Percentiles rank a stretch among this genome's conserved stretches.
phyloP scores from a whole-genome alignment of 2,329 filamentous ascomycete genomes.

The Aschersonia sp. region DNA sequence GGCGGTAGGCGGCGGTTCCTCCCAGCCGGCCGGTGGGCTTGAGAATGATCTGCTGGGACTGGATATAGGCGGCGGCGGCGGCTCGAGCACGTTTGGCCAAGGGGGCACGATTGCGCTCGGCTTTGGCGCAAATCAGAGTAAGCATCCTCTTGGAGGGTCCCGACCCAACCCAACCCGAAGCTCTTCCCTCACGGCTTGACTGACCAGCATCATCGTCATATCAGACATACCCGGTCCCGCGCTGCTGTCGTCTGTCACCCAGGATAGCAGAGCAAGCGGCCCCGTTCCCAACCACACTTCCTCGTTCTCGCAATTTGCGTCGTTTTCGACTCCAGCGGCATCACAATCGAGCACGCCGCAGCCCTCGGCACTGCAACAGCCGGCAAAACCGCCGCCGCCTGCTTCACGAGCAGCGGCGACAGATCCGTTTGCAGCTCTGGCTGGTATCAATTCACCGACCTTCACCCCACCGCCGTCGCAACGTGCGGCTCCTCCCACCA shows the following conservation, averaged over 20 bases:
- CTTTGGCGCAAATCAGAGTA: constrained; percentile 55
- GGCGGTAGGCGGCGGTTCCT: constrained; percentile 19
- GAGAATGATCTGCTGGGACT: constrained; percentile 87
- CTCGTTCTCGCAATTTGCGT: constrained; percentile 38
- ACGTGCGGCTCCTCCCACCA: constrained; percentile 23
- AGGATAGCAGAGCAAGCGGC: constrained; percentile 42
- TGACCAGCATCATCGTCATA: constrained; percentile 6
- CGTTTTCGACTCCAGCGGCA: constrained; percentile 35
- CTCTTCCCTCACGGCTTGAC: not conserved
- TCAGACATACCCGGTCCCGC: constrained; percentile 50
- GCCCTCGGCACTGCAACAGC: constrained; percentile 27
- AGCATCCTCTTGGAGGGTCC: constrained; percentile 10
- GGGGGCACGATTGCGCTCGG: constrained; percentile 75
- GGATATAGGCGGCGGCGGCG: constrained; percentile 54
- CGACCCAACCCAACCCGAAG: not conserved
- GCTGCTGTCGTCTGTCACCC: constrained; percentile 47
- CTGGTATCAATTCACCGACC: constrained; percentile 7
- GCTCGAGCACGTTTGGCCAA: constrained; percentile 47
- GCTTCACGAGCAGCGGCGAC: too few species aligned
- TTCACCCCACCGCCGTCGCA: constrained; percentile 10
- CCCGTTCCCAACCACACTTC: constrained; percentile 26
- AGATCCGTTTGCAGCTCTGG: too few species aligned
- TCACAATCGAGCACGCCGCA: constrained; percentile 41
- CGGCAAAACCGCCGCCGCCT: constrained; percentile 25
- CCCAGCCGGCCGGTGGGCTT: constrained; percentile 44